These are phyloP conservation scores for Microbotryum silenes-acaulis DNA, from an alignment of 1,284 basidiomycete genomes.

Conservation along the genomic window DNA sequence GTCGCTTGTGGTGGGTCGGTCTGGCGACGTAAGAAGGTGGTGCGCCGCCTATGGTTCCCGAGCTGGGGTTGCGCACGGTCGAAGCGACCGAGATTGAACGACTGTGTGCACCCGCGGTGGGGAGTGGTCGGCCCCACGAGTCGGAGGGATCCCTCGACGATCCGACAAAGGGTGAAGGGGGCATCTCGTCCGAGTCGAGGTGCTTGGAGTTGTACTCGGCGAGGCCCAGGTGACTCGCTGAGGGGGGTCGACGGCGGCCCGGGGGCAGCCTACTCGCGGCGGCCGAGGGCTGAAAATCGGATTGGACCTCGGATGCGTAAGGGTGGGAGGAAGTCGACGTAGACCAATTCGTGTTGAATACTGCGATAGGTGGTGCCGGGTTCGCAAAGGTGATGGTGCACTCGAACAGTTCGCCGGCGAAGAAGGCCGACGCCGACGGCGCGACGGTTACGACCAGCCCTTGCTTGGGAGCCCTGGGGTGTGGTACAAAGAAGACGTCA, in stretches of 20 bases:
- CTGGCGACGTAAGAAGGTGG: too few relatives aligned
- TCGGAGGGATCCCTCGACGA: too few relatives aligned
- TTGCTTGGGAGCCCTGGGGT: constrained; percentile 2
- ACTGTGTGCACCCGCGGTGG: too few relatives aligned
- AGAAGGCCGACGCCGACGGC: constrained; percentile 79
- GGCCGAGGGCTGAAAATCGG: neutral
- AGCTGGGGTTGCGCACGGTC: too few relatives aligned
- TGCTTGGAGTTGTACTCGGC: constrained; percentile 18
- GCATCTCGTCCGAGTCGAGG: constrained; percentile 13
- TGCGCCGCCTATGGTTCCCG: too few relatives aligned
- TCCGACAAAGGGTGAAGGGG: constrained; percentile 13
- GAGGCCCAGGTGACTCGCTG: constrained; percentile 22
- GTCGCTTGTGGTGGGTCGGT: too few relatives aligned
- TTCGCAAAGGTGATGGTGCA: constrained; percentile 83
- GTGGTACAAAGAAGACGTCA: too few relatives aligned
- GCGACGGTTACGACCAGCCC: constrained; percentile 45
- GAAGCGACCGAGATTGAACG: too few relatives aligned
- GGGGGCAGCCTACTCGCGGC: neutral
- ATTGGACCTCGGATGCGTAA: constrained; percentile 37
- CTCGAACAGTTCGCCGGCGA: constrained; percentile 79
- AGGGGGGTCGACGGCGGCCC: constrained; percentile 13
- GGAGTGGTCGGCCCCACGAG: too few relatives aligned
- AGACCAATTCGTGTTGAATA: constrained; percentile 54
- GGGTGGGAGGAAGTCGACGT: constrained; percentile 66
- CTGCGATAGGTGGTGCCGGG: constrained; percentile 41